Evolutionary conservation across 305 asterid species (phyloP).

Genomic region (Fraxinus sp.): DNA sequence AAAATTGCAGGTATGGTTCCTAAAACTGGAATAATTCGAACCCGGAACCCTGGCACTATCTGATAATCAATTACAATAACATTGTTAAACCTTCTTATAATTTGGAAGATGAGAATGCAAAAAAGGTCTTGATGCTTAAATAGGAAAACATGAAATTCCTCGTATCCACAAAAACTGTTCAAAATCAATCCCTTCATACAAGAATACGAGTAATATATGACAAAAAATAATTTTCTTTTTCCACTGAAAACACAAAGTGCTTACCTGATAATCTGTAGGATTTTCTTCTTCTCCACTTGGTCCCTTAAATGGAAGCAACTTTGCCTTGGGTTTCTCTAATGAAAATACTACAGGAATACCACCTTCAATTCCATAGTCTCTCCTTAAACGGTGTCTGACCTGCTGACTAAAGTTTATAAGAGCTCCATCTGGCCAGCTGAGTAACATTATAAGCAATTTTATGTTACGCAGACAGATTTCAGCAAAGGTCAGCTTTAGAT

Average conservation of each 20-base stretch:
- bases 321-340: constrained; percentile 87
- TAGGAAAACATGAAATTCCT: neutral
- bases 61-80: constrained; percentile 38
- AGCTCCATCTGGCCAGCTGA: constrained; percentile 21
- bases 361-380: constrained; percentile 84
- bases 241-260: constrained; percentile 15
- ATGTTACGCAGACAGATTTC: neutral
- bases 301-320: constrained; percentile 91
- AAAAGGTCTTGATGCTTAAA: neutral
- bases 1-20: constrained; percentile 97
- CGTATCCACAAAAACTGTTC: neutral
- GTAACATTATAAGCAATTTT: constrained; percentile 5
- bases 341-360: constrained; percentile 97
- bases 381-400: constrained; percentile 87
- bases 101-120: constrained; percentile 2
- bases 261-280: constrained; percentile 97
- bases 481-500: constrained; percentile 10
- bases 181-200: too few relatives aligned
- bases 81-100: neutral
- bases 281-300: constrained; percentile 85
- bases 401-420: constrained; percentile 37
- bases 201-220: neutral
- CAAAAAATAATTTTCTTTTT: constrained; percentile 1
- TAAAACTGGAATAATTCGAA: constrained; percentile 93
- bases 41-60: constrained; percentile 96